Evolutionary conservation across 176 grass and related monocot species (phyloP), one percentile per base, ranked within the genome.

Genomic region (Tillandsia leiboldiana): DNA sequence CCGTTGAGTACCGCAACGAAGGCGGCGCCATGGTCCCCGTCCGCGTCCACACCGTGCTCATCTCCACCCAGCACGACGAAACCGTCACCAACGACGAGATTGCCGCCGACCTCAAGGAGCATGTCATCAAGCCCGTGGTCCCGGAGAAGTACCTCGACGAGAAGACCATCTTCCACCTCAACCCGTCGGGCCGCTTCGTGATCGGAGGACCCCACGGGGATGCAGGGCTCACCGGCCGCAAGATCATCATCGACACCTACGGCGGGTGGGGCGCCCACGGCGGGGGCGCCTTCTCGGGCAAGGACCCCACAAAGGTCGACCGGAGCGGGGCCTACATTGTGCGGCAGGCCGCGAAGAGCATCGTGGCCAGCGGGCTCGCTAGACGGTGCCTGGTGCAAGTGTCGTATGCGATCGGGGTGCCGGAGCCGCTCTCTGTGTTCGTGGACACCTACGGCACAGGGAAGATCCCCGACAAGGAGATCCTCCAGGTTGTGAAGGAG

Each of bases 161-260:
- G 59, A 80, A 80, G 27, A 80, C 78, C 3, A 80, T 80, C 70
- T 74, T 80, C 78, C 78, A 80, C 63, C 78, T 80, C 11, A 74
- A 80, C 71, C 78, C 78, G 48, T 80, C 78, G 42, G 77, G 77
- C 12, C 77, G 77, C 10, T 79, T 79, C 50, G 77, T 79, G 49
- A 79, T 79, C 2, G 77, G 77, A 42, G 77, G 77, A 9, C 77
- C 77, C 23, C 77, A 79, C 22, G 77, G 77, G 23, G 77, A 79
- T 79, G 77, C 77, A 5, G 77, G 77, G 18, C 59, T 79, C 17
- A 79, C 77, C 22, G 77, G 77, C 4, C 67, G 77, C 18, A 79
- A 79, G 68, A 79, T 79, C 68, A 79, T 79, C 24, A 79, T 79
- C 49, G 77, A 79, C 51, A 79, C 77, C 12, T 79, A 79, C 3